Percentiles rank a stretch among this genome's conserved stretches.
Evolutionary conservation across 352 stramenopile species (phyloP).

Genomic region (Pythium grandisporangium): DNA sequence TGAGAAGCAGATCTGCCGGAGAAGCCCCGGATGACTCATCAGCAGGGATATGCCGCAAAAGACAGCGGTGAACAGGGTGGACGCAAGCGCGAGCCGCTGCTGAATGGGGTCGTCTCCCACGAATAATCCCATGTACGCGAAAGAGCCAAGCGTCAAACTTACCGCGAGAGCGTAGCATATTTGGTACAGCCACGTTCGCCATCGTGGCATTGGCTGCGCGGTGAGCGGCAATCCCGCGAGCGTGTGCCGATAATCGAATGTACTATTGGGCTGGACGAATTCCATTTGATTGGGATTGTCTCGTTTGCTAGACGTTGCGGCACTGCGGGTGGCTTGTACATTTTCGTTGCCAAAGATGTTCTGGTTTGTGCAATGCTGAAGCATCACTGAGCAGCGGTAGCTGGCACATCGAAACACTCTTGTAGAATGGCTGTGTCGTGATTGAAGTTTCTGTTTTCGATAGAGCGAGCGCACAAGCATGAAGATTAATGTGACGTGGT

Average conservation of each 20-base stretch:
- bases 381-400: constrained; percentile 10
- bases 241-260: not conserved
- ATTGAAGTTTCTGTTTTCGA: constrained; percentile 1
- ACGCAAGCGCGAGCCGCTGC: not conserved
- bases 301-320: not conserved
- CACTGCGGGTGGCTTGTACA: too few relatives aligned
- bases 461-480: constrained; percentile 6
- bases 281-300: not conserved
- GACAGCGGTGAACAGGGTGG: not conserved
- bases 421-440: not conserved
- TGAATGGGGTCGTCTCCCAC: not conserved
- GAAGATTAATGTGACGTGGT: constrained; percentile 1
- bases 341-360: too few relatives aligned
- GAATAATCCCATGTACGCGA: too few relatives aligned
- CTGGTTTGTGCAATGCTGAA: too few relatives aligned
- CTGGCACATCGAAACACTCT: not conserved
- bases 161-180: too few relatives aligned
- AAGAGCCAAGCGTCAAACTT: too few relatives aligned
- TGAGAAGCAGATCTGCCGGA: constrained; percentile 6
- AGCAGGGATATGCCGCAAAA: constrained; percentile 4
- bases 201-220: not conserved
- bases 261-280: not conserved
- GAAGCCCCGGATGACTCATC: constrained; percentile 9
- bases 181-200: not conserved
- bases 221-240: not conserved